Base-by-base conservation (phyloP, 139 green algal genomes). In the Asterochloris sp. region DNA sequence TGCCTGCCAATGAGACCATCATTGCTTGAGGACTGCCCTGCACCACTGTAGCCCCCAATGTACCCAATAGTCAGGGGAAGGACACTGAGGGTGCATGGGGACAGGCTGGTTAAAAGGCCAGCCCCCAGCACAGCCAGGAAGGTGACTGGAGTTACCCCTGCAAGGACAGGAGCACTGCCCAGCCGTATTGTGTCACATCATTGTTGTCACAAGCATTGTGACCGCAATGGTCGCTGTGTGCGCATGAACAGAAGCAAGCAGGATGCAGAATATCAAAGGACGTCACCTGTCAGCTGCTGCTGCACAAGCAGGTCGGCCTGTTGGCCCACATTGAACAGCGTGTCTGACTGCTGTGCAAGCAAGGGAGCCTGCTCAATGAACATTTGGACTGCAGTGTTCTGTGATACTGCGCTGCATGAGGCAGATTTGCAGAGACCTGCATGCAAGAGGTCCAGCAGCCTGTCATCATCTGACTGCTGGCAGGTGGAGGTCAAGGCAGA, bases 21-120 rank as follows among this genome's bases (percentile, higher is more conserved):
- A 10, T 75, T 75, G 62, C 28, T 73, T 61, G 29, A 78, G 64
- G 61, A 62, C 23, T 67, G 69, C 2, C n/a, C 38, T 54, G 38
- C 84, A 60, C 64, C 23, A 27, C 61, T 27, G 82, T 95, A 97
- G 15, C 94, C 95, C 0, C 92, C 94, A 24, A 98, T 96, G 87
- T 97, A 98, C 4, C 95, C 95, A 61, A 98, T 96, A 0, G 94
- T 98, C 16, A 97, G 86, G 0, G 95, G 95, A 79, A 97, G 87
- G 67, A 97, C 92, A 23, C 87, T 94, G 10, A 97, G 85, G 0
- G 93, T 97, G 86, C 95, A 99, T 1, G 97, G 97, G 6, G 96
- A 98, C 16, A 99, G 82, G 85, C 91, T 97, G 27, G 96, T 99
- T 9, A 95, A 67, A 74, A 99, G 87, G 12, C 97, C 97, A 0